Percentiles rank a stretch among this genome's conserved stretches.
Evolutionary conservation across 768 basidiomycete species (phyloP).

Genomic region (Tremella mesenterica): DNA sequence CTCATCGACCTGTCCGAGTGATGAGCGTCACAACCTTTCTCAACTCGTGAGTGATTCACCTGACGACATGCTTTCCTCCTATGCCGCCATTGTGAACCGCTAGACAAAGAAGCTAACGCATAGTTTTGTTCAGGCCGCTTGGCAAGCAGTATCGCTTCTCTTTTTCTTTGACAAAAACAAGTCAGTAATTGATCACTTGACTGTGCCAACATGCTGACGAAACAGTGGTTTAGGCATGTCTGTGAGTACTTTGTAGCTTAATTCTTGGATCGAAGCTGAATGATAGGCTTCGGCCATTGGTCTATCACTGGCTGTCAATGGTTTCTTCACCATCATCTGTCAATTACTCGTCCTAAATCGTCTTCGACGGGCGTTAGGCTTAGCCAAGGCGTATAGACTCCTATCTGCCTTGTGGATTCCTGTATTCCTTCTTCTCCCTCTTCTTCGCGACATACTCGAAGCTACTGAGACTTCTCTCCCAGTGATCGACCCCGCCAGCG

Average conservation of each 20-base stretch:
- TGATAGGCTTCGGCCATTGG: conserved; percentile 41
- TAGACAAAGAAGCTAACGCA: conserved; percentile 1
- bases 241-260: too few species aligned
- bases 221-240: conserved; percentile 40
- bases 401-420: conserved; percentile 38
- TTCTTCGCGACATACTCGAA: conserved; percentile 28
- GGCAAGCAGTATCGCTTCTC: conserved; percentile 37
- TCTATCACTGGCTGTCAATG: conserved; percentile 36
- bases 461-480: conserved; percentile 24
- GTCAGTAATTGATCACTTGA: conserved; percentile 17
- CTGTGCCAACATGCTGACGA: conserved; percentile 3
- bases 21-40: conserved; percentile 36
- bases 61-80: neutral
- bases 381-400: conserved; percentile 31
- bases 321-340: conserved; percentile 37
- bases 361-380: conserved; percentile 29
- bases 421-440: conserved; percentile 33
- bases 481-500: neutral
- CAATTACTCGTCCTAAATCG: conserved; percentile 36
- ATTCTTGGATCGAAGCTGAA: too few species aligned
- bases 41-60: conserved; percentile 26
- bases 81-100: too few species aligned
- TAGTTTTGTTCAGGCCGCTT: conserved; percentile 39
- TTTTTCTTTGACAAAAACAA: conserved; percentile 42
- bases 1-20: conserved; percentile 23